Evolutionary conservation across 2,329 filamentous ascomycete species (phyloP).

Genomic region (Leptographium lundbergii): DNA sequence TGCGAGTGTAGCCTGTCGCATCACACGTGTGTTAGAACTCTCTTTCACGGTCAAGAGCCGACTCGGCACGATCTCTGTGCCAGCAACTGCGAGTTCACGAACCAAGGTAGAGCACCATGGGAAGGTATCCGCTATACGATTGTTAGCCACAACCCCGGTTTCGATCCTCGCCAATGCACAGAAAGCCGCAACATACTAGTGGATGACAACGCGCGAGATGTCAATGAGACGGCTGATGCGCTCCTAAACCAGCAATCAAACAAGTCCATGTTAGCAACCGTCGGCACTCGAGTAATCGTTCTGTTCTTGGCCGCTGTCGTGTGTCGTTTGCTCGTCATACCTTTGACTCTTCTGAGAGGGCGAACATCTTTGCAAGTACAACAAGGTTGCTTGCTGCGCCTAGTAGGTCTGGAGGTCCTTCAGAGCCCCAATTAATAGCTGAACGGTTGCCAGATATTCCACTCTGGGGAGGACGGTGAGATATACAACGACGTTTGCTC

Average conservation of each 20-base stretch:
- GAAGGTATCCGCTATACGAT: slow-evolving; percentile 70
- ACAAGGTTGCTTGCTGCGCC: not conserved
- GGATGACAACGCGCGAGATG: slow-evolving; percentile 81
- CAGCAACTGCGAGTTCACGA: slow-evolving; percentile 16
- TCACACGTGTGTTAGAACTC: not conserved
- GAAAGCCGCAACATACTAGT: slow-evolving; percentile 59
- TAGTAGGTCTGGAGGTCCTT: too few relatives aligned
- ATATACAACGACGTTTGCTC: too few relatives aligned
- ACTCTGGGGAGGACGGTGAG: too few relatives aligned
- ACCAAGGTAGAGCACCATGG: slow-evolving; percentile 94
- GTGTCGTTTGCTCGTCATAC: slow-evolving; percentile 30
- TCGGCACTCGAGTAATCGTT: not conserved
- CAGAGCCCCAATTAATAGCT: too few relatives aligned
- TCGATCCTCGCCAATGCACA: not conserved
- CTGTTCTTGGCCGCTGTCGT: not conserved
- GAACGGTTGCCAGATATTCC: too few relatives aligned
- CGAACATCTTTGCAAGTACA: slow-evolving; percentile 34
- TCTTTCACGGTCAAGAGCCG: not conserved
- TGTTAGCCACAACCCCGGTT: slow-evolving; percentile 20
- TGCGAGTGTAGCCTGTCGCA: slow-evolving; percentile 75
- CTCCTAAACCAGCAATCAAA: slow-evolving; percentile 46
- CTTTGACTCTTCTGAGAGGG: slow-evolving; percentile 93
- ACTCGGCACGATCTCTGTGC: slow-evolving; percentile 11
- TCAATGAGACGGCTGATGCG: slow-evolving; percentile 96
- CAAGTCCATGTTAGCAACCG: not conserved